phyloP scores from a whole-genome alignment of 169 alveolate genomes.

The Perkinsus chesapeaki region DNA sequence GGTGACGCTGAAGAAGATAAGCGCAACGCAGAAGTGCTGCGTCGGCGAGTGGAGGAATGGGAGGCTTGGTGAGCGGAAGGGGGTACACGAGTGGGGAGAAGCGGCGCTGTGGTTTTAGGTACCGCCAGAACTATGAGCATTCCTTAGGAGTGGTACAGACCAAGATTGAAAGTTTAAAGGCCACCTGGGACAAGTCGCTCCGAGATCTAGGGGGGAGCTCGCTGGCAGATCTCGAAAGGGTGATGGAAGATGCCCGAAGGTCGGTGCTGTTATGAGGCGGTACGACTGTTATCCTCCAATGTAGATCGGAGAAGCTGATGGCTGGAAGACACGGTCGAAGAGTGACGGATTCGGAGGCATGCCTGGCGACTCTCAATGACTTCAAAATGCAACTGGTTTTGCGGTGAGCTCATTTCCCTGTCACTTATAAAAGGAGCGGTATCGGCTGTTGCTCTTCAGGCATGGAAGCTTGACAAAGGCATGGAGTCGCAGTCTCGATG shows the following conservation, averaged over 20 bases:
- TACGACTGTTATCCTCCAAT: neutral
- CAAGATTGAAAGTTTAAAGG: neutral
- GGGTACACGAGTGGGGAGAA: neutral
- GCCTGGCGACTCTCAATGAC: neutral
- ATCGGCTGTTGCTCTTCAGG: neutral
- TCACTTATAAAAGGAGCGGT: neutral
- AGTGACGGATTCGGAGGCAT: neutral
- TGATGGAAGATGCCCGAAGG: neutral
- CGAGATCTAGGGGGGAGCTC: neutral
- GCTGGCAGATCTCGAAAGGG: neutral
- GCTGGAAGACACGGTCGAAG: neutral
- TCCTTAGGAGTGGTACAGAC: neutral
- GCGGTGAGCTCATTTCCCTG: neutral
- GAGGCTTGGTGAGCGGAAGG: neutral
- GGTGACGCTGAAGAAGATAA: neutral
- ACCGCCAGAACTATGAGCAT: neutral
- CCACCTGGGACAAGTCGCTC: neutral
- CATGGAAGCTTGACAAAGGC: neutral
- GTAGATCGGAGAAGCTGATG: neutral
- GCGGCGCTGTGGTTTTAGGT: neutral
- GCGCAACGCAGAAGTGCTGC: neutral
- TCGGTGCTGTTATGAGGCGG: too few species aligned
- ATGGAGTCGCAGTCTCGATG: neutral
- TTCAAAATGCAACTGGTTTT: neutral
- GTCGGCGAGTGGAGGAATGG: neutral